Percentiles rank a stretch among this genome's conserved stretches.
These are phyloP conservation scores for Alternaria burnsii DNA, from an alignment of 2,329 filamentous ascomycete species.

Conservation along the genomic window DNA sequence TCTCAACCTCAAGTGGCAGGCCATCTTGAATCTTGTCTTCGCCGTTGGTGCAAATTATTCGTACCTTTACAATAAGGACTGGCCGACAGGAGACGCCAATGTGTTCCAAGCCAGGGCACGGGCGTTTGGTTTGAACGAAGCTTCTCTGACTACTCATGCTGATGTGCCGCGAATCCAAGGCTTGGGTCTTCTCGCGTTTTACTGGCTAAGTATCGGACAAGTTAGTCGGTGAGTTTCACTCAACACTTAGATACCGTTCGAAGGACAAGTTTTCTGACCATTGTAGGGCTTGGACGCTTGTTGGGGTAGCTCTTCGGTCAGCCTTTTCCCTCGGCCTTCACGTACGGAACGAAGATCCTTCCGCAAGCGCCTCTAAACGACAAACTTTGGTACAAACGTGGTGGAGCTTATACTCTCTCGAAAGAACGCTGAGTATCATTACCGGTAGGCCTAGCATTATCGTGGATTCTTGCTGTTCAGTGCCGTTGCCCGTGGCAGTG, in stretches of 20 bases:
- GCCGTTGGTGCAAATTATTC: slow-evolving; percentile 54
- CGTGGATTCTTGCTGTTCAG: slow-evolving; percentile 46
- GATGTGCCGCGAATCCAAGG: slow-evolving; percentile 53
- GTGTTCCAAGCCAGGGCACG: slow-evolving; percentile 53
- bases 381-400: slow-evolving; percentile 52
- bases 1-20: slow-evolving; percentile 46
- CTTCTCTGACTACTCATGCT: slow-evolving; percentile 43
- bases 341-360: slow-evolving; percentile 48
- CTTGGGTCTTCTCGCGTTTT: slow-evolving; percentile 50
- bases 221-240: slow-evolving; percentile 50
- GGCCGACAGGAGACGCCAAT: slow-evolving; percentile 45
- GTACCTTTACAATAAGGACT: slow-evolving; percentile 42
- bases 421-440: slow-evolving; percentile 50
- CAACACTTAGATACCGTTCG: background rate
- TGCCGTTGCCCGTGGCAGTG: slow-evolving; percentile 43
- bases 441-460: slow-evolving; percentile 53
- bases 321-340: slow-evolving; percentile 52
- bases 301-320: slow-evolving; percentile 50
- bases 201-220: slow-evolving; percentile 52
- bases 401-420: slow-evolving; percentile 54
- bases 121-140: slow-evolving; percentile 41
- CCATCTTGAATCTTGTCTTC: slow-evolving; percentile 54
- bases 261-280: slow-evolving; percentile 11
- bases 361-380: slow-evolving; percentile 37
- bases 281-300: slow-evolving; percentile 49